A percentile compares a stretch with the other conserved stretches of the same genome.
Evolutionary conservation across 2,329 filamentous ascomycete genomes (phyloP).

Genomic region (Arthrobotrys entomopaga): DNA sequence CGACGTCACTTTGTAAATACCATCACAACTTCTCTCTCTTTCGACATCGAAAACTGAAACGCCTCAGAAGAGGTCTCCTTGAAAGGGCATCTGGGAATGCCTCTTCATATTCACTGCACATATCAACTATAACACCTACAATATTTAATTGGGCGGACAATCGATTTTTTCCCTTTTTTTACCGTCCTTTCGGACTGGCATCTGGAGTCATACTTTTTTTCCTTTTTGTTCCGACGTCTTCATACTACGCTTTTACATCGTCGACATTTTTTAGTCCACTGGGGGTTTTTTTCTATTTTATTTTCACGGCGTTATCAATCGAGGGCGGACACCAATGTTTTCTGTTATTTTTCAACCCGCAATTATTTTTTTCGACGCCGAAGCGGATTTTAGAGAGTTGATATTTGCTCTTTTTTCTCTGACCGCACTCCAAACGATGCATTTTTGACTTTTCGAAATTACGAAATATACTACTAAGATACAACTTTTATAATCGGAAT

Average conservation of each 20-base stretch:
- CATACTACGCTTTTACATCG: conserved; percentile 2
- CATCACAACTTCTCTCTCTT: background rate
- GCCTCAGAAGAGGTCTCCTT: background rate
- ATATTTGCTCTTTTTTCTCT: conserved; percentile 4
- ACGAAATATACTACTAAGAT: conserved; percentile 10
- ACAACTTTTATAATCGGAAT: conserved; percentile 12
- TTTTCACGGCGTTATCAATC: conserved; percentile 25
- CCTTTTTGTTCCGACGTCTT: background rate
- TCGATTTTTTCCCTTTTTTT: conserved; percentile 1
- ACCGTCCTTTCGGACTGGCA: conserved; percentile 17
- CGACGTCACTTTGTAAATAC: conserved; percentile 34
- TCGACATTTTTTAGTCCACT: conserved; percentile 4
- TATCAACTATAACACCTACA: conserved; percentile 29
- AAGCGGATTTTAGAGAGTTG: background rate
- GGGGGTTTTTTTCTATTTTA: conserved; percentile 7
- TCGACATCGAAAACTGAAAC: background rate
- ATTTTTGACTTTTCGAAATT: conserved; percentile 1
- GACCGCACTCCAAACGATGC: background rate
- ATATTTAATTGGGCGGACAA: conserved; percentile 46
- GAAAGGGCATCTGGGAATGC: conserved; percentile 36
- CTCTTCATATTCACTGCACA: conserved; percentile 50
- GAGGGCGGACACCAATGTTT: conserved; percentile 22
- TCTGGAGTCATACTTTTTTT: conserved; percentile 1
- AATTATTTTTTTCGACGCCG: background rate
- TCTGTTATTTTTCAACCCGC: background rate